Evolutionary conservation across 345 rosid genomes (phyloP).

Genomic region (Rubroshorea leprosula): DNA sequence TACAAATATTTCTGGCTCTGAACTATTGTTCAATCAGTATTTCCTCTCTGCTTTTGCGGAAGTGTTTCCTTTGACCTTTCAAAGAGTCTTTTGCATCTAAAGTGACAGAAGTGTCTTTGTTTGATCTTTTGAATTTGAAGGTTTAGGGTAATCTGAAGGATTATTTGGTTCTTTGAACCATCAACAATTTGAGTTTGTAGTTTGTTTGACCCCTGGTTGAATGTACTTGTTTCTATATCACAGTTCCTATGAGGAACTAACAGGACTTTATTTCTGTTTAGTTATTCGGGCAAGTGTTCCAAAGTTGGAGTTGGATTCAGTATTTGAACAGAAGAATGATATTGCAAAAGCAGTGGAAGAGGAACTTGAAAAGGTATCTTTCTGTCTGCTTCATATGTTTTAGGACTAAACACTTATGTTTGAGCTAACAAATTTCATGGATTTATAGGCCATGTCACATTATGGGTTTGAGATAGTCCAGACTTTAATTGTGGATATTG

Average conservation of each 20-base stretch:
- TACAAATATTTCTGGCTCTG: no score
- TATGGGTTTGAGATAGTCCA: conserved; percentile 76
- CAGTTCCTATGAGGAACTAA: background rate
- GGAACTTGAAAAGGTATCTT: conserved; percentile 46
- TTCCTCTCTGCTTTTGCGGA: no score
- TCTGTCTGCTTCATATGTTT: conserved; percentile 2
- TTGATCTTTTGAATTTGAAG: background rate
- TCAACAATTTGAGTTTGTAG: background rate
- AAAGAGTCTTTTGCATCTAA: no score
- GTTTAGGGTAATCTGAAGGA: background rate
- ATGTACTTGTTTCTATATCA: background rate
- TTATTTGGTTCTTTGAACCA: no score
- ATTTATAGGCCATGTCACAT: conserved; percentile 65
- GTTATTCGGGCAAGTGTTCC: conserved; percentile 60
- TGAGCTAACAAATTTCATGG: conserved; percentile 3
- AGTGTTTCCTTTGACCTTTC: no score
- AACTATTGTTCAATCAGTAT: no score
- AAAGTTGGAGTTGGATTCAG: conserved; percentile 39
- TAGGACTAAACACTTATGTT: background rate
- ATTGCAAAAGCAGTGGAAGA: conserved; percentile 50
- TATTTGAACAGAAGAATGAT: conserved; percentile 54
- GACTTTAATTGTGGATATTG: conserved; percentile 69
- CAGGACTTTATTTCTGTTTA: conserved; percentile 5
- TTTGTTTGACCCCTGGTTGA: background rate
- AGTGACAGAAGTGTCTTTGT: background rate